These are phyloP conservation scores for Cystobasidium slooffiae DNA, from an alignment of 1,284 basidiomycete genomes.

Conservation along the genomic window DNA sequence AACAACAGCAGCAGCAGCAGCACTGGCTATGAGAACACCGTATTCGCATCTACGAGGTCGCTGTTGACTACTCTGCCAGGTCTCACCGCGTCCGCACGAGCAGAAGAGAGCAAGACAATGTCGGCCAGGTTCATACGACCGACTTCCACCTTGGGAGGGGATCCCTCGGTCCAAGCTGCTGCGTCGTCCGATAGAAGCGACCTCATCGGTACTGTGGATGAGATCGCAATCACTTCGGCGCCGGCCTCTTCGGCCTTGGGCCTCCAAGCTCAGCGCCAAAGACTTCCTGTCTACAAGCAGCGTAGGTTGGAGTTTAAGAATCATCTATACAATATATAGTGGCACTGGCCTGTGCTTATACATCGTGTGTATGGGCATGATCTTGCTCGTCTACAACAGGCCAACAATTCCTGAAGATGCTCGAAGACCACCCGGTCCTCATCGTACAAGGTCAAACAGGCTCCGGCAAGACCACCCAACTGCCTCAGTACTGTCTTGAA, in stretches of 20 bases:
- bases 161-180: background rate
- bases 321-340: constrained; percentile 2
- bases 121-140: constrained; percentile 4
- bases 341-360: too few relatives aligned
- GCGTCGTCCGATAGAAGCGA: background rate
- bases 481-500: constrained; percentile 92
- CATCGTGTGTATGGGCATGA: background rate
- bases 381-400: constrained; percentile 60
- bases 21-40: too few relatives aligned
- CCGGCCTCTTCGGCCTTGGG: constrained; percentile 62
- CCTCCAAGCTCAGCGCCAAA: constrained; percentile 73
- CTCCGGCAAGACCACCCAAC: constrained; percentile 95
- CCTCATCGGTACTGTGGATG: background rate
- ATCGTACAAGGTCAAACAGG: constrained; percentile 96
- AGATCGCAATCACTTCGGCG: constrained; percentile 68
- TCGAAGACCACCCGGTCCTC: constrained; percentile 80
- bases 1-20: too few relatives aligned
- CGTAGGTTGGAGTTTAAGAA: constrained; percentile 60
- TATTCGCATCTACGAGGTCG: too few relatives aligned
- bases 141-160: constrained; percentile 7
- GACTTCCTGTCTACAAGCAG: constrained; percentile 86
- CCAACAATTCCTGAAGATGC: constrained; percentile 75
- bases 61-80: too few relatives aligned
- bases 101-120: background rate
- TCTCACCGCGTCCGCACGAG: too few relatives aligned